These are phyloP conservation scores for Linnemannia exigua DNA, from an alignment of 192 early-diverging fungal genomes.

Conservation along the genomic window DNA sequence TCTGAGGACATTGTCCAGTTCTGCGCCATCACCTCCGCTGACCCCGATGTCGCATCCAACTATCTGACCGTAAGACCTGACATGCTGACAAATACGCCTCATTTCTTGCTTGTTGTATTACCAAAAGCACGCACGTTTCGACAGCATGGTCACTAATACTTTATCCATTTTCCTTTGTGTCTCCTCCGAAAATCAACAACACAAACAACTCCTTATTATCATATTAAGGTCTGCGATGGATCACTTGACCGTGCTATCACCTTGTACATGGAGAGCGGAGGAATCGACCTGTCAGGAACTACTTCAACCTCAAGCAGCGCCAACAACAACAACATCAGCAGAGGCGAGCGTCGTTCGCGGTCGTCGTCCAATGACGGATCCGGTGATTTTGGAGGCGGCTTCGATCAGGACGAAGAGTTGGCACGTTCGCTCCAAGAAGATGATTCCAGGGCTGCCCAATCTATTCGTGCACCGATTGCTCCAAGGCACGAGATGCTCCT, in stretches of 20 bases:
- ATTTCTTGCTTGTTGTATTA: not conserved
- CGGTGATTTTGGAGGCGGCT: slow-evolving; percentile 11
- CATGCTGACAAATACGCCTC: not conserved
- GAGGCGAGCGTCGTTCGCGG: slow-evolving; percentile 29
- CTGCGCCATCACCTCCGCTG: slow-evolving; percentile 80
- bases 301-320: not conserved
- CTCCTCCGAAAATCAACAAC: not conserved
- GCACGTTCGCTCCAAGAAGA: slow-evolving; percentile 64
- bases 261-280: slow-evolving; percentile 89
- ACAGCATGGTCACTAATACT: not conserved
- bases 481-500: slow-evolving; percentile 82
- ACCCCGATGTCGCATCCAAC: slow-evolving; percentile 73
- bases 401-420: slow-evolving; percentile 64
- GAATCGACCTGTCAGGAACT: slow-evolving; percentile 59
- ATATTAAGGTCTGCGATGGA: slow-evolving; percentile 77
- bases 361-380: slow-evolving; percentile 44
- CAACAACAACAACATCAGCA: slow-evolving; percentile 21
- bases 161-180: not conserved
- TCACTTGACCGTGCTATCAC: slow-evolving; percentile 82
- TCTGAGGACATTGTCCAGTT: slow-evolving; percentile 66
- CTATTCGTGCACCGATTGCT: slow-evolving; percentile 88
- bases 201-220: not conserved
- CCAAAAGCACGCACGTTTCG: not conserved
- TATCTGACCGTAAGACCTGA: slow-evolving; percentile 74
- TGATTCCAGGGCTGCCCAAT: slow-evolving; percentile 49